Percentiles rank a stretch among this genome's conserved stretches.
phyloP scores from a whole-genome alignment of 2,329 filamentous ascomycete genomes.

The Berkeleyomyces basicola region DNA sequence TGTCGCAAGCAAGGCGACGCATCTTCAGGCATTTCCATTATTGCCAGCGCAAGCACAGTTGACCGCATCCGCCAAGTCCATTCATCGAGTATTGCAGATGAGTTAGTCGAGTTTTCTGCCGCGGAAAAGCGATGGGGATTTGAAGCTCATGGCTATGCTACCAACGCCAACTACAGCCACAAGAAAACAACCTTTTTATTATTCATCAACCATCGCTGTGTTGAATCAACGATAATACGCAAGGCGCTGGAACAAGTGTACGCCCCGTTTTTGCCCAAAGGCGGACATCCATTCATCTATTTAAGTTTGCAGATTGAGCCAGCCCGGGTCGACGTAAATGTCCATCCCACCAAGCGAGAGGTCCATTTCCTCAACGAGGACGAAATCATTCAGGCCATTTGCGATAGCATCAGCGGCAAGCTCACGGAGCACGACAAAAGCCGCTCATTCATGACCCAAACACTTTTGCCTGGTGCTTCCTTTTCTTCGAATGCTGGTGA shows the following conservation, averaged over 20 bases:
- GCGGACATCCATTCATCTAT: conserved; percentile 86
- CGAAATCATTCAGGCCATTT: conserved; percentile 79
- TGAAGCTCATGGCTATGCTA: conserved; percentile 62
- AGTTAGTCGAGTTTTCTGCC: conserved; percentile 61
- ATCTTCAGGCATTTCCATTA: conserved; percentile 64
- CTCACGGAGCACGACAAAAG: conserved; percentile 83
- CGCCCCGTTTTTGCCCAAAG: conserved; percentile 73
- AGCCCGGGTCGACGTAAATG: conserved; percentile 83
- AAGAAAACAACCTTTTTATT: conserved; percentile 78
- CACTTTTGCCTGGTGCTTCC: conserved; percentile 54
- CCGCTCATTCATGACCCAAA: conserved; percentile 87
- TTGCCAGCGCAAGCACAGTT: conserved; percentile 50
- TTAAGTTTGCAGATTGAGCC: conserved; percentile 87
- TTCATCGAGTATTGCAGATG: conserved; percentile 68
- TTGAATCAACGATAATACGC: conserved; percentile 77
- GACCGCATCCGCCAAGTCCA: conserved; percentile 88
- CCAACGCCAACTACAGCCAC: conserved; percentile 86
- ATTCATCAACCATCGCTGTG: conserved; percentile 92
- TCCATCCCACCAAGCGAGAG: conserved; percentile 91
- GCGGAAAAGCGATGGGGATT: conserved; percentile 70
- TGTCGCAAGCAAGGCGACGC: conserved; percentile 94
- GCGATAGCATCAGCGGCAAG: conserved; percentile 58
- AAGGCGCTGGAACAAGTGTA: conserved; percentile 88
- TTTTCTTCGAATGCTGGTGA: conserved; percentile 19
- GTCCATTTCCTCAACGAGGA: conserved; percentile 97